Evolutionary conservation across 371 early-diverging fungal species (phyloP).

Genomic region (Batkoa obscura): DNA sequence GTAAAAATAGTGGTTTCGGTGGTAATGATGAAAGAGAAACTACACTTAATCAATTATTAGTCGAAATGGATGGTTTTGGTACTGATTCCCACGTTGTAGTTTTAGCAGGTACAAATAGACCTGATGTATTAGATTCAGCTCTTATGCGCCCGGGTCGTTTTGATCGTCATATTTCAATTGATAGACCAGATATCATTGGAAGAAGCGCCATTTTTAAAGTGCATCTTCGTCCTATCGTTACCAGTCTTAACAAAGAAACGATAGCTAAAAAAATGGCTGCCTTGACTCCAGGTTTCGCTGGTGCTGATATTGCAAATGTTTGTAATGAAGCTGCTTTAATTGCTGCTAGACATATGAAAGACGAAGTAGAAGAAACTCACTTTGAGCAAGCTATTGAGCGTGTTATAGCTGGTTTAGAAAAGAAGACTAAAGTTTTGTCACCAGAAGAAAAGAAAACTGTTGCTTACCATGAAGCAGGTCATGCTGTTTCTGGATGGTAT

Average conservation of each 20-base stretch:
- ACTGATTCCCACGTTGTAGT: conserved; percentile 83
- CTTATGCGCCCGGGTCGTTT: conserved; percentile 91
- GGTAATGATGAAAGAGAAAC: conserved; percentile 80
- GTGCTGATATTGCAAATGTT: conserved; percentile 91
- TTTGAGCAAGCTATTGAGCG: conserved; percentile 97
- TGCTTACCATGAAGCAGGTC: conserved; percentile 98
- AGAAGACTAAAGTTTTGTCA: conserved; percentile 83
- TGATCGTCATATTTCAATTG: conserved; percentile 77
- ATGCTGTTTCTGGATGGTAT: conserved; percentile 98
- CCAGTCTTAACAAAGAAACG: conserved; percentile 50
- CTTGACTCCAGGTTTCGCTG: conserved; percentile 91
- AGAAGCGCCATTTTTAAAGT: conserved; percentile 19
- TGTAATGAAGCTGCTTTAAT: conserved; percentile 92
- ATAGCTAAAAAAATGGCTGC: conserved; percentile 19
- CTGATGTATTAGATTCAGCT: conserved; percentile 88
- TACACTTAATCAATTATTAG: conserved; percentile 80
- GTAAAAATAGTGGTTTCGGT: conserved; percentile 32
- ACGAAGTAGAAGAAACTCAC: conserved; percentile 52
- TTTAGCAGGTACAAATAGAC: conserved; percentile 98
- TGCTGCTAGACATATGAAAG: conserved; percentile 26
- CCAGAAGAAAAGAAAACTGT: conserved; percentile 98
- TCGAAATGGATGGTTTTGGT: conserved; percentile 93
- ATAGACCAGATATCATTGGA: conserved; percentile 79
- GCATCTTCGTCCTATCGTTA: conserved; percentile 20
- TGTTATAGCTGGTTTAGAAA: conserved; percentile 95